Evolutionary conservation across 495 filamentous ascomycete species (phyloP).

Genomic region (Penicillium chermesinum): DNA sequence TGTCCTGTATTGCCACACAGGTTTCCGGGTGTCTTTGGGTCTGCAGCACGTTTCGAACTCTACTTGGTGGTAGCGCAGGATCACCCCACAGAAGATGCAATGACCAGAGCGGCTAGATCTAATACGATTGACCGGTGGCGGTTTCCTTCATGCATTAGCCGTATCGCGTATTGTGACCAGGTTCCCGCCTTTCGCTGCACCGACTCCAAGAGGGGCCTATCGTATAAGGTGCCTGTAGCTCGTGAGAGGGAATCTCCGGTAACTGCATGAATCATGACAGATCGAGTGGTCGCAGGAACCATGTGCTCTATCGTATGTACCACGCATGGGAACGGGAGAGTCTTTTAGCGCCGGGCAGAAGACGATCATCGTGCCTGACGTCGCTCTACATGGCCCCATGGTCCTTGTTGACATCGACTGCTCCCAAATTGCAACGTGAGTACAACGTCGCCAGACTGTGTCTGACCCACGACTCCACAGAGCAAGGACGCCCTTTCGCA

Average conservation of each 20-base stretch:
- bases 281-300: background rate
- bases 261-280: conserved; percentile 2
- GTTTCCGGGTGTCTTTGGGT: conserved; percentile 1
- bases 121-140: conserved; percentile 21
- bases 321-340: background rate
- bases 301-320: background rate
- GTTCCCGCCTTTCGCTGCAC: background rate
- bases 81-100: conserved; percentile 20
- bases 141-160: conserved; percentile 24
- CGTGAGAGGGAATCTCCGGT: too few species aligned
- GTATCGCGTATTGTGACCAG: conserved; percentile 10
- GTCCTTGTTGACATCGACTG: too few species aligned
- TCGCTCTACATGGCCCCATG: background rate
- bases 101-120: conserved; percentile 19
- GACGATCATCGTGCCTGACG: background rate
- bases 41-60: conserved; percentile 11
- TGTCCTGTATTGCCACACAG: too few species aligned
- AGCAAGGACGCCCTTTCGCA: background rate
- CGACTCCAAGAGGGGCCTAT: too few species aligned
- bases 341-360: background rate
- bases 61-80: conserved; percentile 17
- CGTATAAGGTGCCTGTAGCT: too few species aligned
- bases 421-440: conserved; percentile 4
- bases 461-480: conserved; percentile 7
- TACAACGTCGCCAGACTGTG: conserved; percentile 5